These are phyloP conservation scores for Phytophthora nicotianae DNA, from an alignment of 352 stramenopile genomes.

Conservation along the genomic window DNA sequence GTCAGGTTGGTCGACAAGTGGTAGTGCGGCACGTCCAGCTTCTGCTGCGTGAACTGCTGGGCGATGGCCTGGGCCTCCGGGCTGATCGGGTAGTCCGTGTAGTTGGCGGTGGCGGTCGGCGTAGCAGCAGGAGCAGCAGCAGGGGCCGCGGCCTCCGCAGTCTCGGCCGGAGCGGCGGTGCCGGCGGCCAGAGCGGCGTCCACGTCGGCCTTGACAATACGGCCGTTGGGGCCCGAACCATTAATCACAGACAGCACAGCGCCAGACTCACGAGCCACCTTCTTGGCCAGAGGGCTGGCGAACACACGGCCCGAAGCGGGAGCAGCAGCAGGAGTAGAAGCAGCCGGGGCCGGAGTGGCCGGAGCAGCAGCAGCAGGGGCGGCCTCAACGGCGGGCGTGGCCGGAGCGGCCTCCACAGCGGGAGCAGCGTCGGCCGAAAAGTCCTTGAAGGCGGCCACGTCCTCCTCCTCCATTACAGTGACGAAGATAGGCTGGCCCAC, in stretches of 20 bases:
- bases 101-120: conserved; percentile 70
- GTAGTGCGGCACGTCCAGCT: conserved; percentile 96
- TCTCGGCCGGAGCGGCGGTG: conserved; percentile 30
- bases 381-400: conserved; percentile 25
- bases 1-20: conserved; percentile 96
- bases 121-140: conserved; percentile 32
- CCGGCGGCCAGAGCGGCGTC: conserved; percentile 86
- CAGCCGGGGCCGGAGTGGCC: conserved; percentile 21
- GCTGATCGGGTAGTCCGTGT: conserved; percentile 94
- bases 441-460: conserved; percentile 61
- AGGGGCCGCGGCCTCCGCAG: conserved; percentile 25
- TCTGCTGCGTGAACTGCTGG: conserved; percentile 92
- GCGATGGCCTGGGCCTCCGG: conserved; percentile 77
- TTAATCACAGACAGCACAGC: conserved; percentile 69
- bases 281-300: conserved; percentile 95
- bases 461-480: conserved; percentile 56
- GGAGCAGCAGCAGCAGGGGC: conserved; percentile 32
- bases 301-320: conserved; percentile 83
- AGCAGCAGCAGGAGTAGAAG: conserved; percentile 23
- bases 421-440: conserved; percentile 54
- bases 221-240: conserved; percentile 86
- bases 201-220: conserved; percentile 95
- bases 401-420: conserved; percentile 35
- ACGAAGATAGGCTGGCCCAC: conserved; percentile 78
- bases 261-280: conserved; percentile 84